A percentile compares a stretch with the other conserved stretches of the same genome.
These are phyloP conservation scores for Achlya hypogyna DNA, from an alignment of 352 stramenopile genomes.

Conservation along the genomic window DNA sequence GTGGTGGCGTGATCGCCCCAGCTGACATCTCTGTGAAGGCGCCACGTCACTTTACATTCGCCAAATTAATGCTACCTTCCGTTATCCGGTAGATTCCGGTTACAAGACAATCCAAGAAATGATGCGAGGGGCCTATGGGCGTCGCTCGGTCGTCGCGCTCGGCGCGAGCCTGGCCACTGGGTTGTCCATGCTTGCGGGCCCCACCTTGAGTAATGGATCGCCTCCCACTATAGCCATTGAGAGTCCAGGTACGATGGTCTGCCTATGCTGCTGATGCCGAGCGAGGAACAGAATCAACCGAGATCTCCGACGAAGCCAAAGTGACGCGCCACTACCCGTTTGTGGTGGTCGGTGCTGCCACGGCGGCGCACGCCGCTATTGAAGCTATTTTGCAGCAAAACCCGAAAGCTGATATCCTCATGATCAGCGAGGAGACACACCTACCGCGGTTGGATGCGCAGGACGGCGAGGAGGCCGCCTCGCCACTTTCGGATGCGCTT, in stretches of 20 bases:
- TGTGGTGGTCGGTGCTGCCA: constrained; percentile 84
- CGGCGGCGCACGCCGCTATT: constrained; percentile 83
- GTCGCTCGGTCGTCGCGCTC: background rate
- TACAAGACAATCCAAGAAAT: background rate
- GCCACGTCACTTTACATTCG: background rate
- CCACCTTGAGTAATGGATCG: background rate
- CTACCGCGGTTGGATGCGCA: constrained; percentile 47
- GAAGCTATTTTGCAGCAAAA: constrained; percentile 84
- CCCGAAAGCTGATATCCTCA: constrained; percentile 75
- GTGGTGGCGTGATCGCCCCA: too few relatives aligned
- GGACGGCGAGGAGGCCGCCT: constrained; percentile 21
- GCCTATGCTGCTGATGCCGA: too few relatives aligned
- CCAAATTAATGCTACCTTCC: background rate
- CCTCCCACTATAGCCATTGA: constrained; percentile 9
- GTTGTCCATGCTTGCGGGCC: background rate
- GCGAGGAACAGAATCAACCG: background rate
- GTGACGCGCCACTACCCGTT: constrained; percentile 78
- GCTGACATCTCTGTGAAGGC: too few relatives aligned
- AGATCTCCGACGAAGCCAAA: background rate
- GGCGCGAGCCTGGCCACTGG: background rate
- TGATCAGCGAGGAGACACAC: constrained; percentile 76
- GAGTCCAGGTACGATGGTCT: background rate
- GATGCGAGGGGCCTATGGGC: background rate
- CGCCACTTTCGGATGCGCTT: constrained; percentile 38
- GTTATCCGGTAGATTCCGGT: background rate